These are phyloP conservation scores for Phlyctochytrium arcticum DNA, from an alignment of 192 early-diverging fungal species.

Conservation along the genomic window DNA sequence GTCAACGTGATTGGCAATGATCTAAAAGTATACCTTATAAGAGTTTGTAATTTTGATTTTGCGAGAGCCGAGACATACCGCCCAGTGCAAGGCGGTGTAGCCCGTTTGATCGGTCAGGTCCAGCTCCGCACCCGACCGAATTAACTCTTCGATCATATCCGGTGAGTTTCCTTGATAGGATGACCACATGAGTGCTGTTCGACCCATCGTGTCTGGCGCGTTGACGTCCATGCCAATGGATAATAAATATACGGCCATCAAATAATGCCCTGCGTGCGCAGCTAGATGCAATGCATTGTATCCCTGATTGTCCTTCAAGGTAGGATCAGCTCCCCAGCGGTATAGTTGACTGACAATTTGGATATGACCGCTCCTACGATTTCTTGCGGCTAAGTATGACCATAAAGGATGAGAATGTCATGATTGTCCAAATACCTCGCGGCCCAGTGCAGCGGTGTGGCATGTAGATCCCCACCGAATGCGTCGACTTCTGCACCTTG, in stretches of 20 bases:
- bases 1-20: constrained; percentile 46
- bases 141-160: constrained; percentile 62
- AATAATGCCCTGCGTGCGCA: constrained; percentile 74
- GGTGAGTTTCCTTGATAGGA: constrained; percentile 80
- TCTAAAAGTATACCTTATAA: no score
- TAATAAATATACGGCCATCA: constrained; percentile 73
- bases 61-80: constrained; percentile 62
- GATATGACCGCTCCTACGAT: constrained; percentile 65
- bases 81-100: constrained; percentile 90
- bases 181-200: constrained; percentile 94
- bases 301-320: constrained; percentile 72
- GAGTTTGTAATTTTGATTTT: neutral
- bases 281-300: constrained; percentile 89
- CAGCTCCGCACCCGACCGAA: constrained; percentile 67
- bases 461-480: constrained; percentile 69
- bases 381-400: neutral
- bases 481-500: constrained; percentile 71
- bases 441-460: constrained; percentile 94
- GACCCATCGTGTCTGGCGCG: constrained; percentile 64
- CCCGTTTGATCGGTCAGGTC: constrained; percentile 65
- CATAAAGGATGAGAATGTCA: neutral
- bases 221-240: constrained; percentile 72
- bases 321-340: constrained; percentile 73
- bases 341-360: constrained; percentile 68
- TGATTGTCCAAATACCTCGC: constrained; percentile 50